Conservation (phyloP, 2,329 filamentous ascomycete species). For the Chaetomiaceae sp. region DNA sequence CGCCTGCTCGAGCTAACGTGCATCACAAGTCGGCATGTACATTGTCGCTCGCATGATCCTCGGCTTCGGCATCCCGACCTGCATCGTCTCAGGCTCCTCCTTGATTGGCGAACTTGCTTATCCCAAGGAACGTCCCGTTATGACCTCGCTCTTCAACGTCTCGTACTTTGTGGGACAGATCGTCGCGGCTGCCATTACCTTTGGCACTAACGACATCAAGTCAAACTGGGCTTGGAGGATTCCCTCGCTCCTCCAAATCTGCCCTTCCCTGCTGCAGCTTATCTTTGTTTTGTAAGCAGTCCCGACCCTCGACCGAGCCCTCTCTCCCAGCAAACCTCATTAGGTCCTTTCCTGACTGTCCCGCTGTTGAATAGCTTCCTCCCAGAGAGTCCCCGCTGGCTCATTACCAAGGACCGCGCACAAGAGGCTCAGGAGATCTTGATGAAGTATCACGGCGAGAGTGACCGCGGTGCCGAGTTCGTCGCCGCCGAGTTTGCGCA, state of each 20-base stretch:
- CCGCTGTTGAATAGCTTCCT: constrained; percentile 17
- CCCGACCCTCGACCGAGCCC: no score
- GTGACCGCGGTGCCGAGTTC: constrained; percentile 38
- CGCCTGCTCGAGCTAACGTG: neutral
- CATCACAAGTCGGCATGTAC: constrained; percentile 45
- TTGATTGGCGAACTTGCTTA: constrained; percentile 58
- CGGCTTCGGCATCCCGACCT: constrained; percentile 56
- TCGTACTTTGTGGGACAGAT: constrained; percentile 52
- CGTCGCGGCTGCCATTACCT: constrained; percentile 45
- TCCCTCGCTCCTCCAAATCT: constrained; percentile 43
- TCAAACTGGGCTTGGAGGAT: constrained; percentile 41
- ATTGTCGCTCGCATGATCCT: constrained; percentile 55
- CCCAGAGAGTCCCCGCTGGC: constrained; percentile 57
- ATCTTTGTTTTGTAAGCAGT: constrained; percentile 25
- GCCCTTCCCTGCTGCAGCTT: constrained; percentile 39
- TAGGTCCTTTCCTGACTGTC: neutral
- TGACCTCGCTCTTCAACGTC: constrained; percentile 58
- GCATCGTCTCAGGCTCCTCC: constrained; percentile 54
- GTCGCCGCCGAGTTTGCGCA: constrained; percentile 46
- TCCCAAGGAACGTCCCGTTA: constrained; percentile 53
- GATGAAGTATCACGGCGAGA: constrained; percentile 48
- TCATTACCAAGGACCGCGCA: constrained; percentile 46
- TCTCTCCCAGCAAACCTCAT: no score
- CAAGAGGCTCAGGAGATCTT: constrained; percentile 48
- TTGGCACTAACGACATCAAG: constrained; percentile 40